phyloP scores from a whole-genome alignment of 2,329 filamentous ascomycete species.

The Ceratocystis colombiana region DNA sequence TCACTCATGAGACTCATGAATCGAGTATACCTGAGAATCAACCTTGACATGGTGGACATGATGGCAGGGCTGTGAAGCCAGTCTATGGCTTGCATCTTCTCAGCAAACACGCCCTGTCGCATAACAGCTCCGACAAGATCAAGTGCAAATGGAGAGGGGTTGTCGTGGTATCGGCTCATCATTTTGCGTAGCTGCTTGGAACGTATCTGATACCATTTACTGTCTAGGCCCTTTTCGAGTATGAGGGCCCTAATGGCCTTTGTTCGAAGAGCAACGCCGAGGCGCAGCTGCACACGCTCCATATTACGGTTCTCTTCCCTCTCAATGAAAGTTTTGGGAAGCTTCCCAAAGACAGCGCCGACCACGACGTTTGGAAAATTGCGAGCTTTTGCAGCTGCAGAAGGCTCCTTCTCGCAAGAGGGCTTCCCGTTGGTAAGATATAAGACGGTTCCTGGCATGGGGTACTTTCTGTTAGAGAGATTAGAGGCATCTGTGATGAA shows the following conservation, averaged over 20 bases:
- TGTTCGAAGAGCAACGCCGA: background rate
- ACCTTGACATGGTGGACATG: slow-evolving; percentile 51
- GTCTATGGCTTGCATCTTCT: slow-evolving; percentile 65
- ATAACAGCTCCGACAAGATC: slow-evolving; percentile 57
- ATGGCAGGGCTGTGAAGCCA: slow-evolving; percentile 66
- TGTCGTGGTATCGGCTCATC: slow-evolving; percentile 63
- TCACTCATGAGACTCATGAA: slow-evolving; percentile 52
- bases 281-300: slow-evolving; percentile 5
- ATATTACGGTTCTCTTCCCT: background rate
- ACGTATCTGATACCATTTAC: background rate
- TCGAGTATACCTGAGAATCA: slow-evolving; percentile 54
- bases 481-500: slow-evolving; percentile 47
- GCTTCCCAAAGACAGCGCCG: slow-evolving; percentile 27
- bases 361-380: slow-evolving; percentile 52
- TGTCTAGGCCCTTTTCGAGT: background rate
- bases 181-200: slow-evolving; percentile 44
- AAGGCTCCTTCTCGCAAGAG: background rate
- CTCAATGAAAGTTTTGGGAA: background rate
- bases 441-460: slow-evolving; percentile 61
- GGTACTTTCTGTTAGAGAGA: slow-evolving; percentile 39
- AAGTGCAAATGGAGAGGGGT: slow-evolving; percentile 52
- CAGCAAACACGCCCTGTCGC: slow-evolving; percentile 54
- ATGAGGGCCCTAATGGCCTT: background rate
- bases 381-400: slow-evolving; percentile 28
- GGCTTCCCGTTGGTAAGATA: slow-evolving; percentile 44